Evolutionary conservation across 1,284 basidiomycete species (phyloP), one percentile per base, ranked within the genome.

Genomic region (Nidula niveotomentosa): DNA sequence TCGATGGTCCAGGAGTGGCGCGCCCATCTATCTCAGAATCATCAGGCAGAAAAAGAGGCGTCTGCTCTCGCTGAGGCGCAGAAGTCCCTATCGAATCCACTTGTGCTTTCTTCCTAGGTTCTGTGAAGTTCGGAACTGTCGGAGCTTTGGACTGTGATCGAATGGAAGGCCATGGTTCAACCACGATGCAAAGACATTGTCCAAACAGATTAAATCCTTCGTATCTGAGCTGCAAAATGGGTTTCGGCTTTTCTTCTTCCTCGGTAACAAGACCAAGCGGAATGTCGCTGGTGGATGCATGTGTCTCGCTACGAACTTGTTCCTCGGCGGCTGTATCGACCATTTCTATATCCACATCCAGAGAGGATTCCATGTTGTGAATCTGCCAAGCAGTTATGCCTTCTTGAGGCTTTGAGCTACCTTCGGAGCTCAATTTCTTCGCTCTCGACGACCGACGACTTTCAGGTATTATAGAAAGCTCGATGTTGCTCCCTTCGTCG

Each of bases 1-100:
- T 60, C 60, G 53, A 61, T 9, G 51, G 43, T 4, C 17, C 34
- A 9, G 51, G 49, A 35, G 34, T 18, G n/a, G n/a, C 15, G 30
- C 2, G 71, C 71, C 1, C 71, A 69, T 1, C 69, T 66, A 10
- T 66, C 63, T 59, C 60, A 53, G 79, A 76, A 44, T 81, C 68
- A 52, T 88, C 89, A 1, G 87, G 86, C 15, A 90, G 72, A 67
- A 91, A 91, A 6, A 91, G 70, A 1, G 87, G 88, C 2, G 84
- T 87, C 55, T 73, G 71, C 41, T 62, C 70, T 52, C 80, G 65
- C 60, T 41, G 39, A 41, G 23, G 23, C 23, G 23, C 23, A 23
- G 23, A 23, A 23, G 23, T 23, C 23, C 5, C 23, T 23, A 23
- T 23, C 23, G 23, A 23, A 23, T 23, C 23, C 23, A 23, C 23